These are phyloP conservation scores for Dactylella cylindrospora DNA, from an alignment of 2,329 filamentous ascomycete species.

Conservation along the genomic window DNA sequence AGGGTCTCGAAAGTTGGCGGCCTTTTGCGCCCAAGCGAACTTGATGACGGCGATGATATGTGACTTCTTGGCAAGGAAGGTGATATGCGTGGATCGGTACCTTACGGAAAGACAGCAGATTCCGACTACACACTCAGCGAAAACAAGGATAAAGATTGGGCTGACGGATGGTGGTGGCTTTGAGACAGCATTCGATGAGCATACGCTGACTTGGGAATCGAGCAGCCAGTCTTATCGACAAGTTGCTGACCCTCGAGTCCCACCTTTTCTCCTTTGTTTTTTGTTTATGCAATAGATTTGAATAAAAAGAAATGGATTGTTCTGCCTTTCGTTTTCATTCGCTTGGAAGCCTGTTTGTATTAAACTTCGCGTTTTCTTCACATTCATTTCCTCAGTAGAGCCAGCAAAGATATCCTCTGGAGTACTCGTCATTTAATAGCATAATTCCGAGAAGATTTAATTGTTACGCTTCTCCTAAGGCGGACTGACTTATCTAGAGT, in stretches of 20 bases:
- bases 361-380: not conserved
- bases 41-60: constrained; percentile 77
- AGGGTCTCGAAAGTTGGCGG: constrained; percentile 93
- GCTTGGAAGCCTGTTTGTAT: not conserved
- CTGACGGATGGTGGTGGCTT: constrained; percentile 40
- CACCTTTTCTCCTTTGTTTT: constrained; percentile 5
- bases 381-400: constrained; percentile 1
- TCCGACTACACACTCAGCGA: constrained; percentile 12
- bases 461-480: too few species aligned
- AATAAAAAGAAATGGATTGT: constrained; percentile 1
- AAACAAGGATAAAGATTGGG: constrained; percentile 17
- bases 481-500: too few species aligned
- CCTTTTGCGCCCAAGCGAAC: constrained; percentile 92
- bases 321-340: not conserved
- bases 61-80: constrained; percentile 44
- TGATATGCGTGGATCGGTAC: constrained; percentile 21
- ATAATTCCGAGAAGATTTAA: not conserved
- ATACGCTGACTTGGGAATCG: constrained; percentile 44
- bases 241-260: constrained; percentile 32
- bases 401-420: constrained; percentile 17
- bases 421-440: not conserved
- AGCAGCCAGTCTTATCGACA: constrained; percentile 44
- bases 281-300: constrained; percentile 35
- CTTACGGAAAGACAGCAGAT: constrained; percentile 23
- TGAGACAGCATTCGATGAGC: constrained; percentile 43